A percentile compares a stretch with the other conserved stretches of the same genome.
Evolutionary conservation across 2,329 filamentous ascomycete genomes (phyloP).

Genomic region (Diplodia mutila): DNA sequence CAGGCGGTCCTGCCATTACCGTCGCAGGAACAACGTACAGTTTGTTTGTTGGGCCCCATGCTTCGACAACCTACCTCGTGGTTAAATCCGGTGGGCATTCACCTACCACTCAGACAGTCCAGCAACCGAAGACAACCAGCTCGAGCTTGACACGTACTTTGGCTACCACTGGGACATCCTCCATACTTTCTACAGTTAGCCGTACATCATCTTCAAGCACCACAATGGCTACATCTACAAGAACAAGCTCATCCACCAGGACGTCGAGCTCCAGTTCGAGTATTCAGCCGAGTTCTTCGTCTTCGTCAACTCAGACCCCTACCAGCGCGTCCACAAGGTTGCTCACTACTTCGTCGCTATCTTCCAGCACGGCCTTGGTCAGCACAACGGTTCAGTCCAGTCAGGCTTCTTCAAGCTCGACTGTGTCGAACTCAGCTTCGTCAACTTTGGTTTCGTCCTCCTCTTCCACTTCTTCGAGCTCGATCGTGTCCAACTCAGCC

Average conservation of each 20-base stretch:
- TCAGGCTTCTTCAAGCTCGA: not conserved
- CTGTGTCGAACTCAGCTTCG: not conserved
- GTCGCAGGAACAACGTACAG: conserved; percentile 12
- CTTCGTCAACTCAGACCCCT: not conserved
- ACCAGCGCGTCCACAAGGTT: not conserved
- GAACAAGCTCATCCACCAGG: not conserved
- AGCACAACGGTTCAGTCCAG: no score
- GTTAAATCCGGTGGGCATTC: not conserved
- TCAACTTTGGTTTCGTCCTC: not conserved
- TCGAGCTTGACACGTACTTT: not conserved
- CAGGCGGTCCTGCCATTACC: not conserved
- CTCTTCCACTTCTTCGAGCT: not conserved
- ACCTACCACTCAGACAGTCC: not conserved
- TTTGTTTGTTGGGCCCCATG: not conserved
- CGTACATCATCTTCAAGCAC: not conserved
- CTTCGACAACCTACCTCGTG: conserved; percentile 5
- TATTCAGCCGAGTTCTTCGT: not conserved
- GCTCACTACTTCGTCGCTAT: not conserved
- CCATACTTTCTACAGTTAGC: not conserved
- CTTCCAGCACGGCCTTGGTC: not conserved
- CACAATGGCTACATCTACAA: not conserved
- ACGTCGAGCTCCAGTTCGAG: not conserved
- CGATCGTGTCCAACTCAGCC: not conserved
- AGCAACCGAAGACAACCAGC: not conserved
- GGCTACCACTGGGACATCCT: not conserved